Base-by-base conservation (phyloP, 768 basidiomycete genomes). In the Aureoboletus auriporus region DNA sequence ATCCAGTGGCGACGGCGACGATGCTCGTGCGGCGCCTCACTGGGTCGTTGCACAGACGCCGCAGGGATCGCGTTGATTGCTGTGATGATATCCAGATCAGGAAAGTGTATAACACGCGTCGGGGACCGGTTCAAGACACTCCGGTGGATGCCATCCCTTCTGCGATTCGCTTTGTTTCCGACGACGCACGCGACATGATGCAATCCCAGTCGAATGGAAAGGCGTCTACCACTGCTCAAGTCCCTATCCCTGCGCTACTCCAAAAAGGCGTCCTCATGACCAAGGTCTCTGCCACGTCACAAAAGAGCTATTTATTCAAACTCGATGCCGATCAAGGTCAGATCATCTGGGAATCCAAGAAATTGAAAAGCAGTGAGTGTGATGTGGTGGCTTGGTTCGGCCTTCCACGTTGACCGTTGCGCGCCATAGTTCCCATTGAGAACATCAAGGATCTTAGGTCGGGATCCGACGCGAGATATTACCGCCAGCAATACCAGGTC, bases 381-480 rank as follows among this genome's bases (percentile, higher is more conserved):
- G 11, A 13, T 44, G 47, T 47, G 20, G 47, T 34, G 5, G 16
- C 13, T 33, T 33, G 2, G 8, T 33, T 13, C 4, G 31, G 2
- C 31, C 31, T 33, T 33, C 17, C 9, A 28, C 23, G 13, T 39
- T 52, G 29, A 43, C 28, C 36, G 27, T n/a, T 11, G 20, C 49
- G 39, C 48, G 42, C 23, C 16, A 37, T 51, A 94, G 93, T 95
- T 39, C 80, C 86, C 1, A 84, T 96, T 59, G 90, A 90, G 62
- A 77, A 79, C 55, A 89, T 96, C 66, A 87, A 89, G 46, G 93
- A 95, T 62, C 77, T 96, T 28, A 84, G 93, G 13, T 75, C 83
- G 0, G 88, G 85, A 12, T 60, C 76, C 5, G 83, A 89, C 29
- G 82, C 86, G 2, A 73, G 77, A 16, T 83, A 84, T 63, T 84